Evolutionary conservation across 1,284 basidiomycete species (phyloP).

Genomic region (Hemileia vastatrix): DNA sequence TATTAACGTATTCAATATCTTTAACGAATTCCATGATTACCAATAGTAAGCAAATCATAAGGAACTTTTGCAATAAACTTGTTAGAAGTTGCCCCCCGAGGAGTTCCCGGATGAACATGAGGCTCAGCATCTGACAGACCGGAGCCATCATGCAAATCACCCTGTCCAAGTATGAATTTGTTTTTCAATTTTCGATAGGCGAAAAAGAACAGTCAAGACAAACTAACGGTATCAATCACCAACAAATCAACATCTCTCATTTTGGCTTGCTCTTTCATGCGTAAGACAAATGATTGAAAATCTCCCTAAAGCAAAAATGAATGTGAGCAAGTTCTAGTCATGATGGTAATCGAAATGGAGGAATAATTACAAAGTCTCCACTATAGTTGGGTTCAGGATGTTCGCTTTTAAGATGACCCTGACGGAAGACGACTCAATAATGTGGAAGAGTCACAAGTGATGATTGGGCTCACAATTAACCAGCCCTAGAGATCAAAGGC

Average conservation of each 20-base stretch:
- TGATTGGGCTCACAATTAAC: neutral
- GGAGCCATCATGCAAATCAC: conserved; percentile 36
- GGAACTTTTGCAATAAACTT: conserved; percentile 63
- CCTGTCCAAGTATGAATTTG: conserved; percentile 26
- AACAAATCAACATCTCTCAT: conserved; percentile 38
- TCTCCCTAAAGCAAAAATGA: conserved; percentile 33
- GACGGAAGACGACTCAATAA: neutral
- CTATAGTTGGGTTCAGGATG: conserved; percentile 40
- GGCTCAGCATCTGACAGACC: conserved; percentile 37
- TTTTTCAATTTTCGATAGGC: neutral
- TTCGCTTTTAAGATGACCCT: conserved; percentile 38
- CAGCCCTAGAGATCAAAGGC: neutral
- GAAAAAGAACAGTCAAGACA: neutral
- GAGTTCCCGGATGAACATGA: conserved; percentile 4
- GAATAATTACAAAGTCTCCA: conserved; percentile 17
- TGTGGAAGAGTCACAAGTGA: neutral
- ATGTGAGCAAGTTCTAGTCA: too few species aligned
- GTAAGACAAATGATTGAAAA: conserved; percentile 41
- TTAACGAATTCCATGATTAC: too few species aligned
- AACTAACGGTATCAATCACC: conserved; percentile 39
- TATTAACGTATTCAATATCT: too few species aligned
- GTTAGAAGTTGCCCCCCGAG: conserved; percentile 43
- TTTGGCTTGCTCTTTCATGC: conserved; percentile 35
- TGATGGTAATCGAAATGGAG: neutral
- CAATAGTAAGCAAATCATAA: conserved; percentile 74